Conservation (phyloP, 257 asterid genomes). For the Solanum tacnaense region DNA sequence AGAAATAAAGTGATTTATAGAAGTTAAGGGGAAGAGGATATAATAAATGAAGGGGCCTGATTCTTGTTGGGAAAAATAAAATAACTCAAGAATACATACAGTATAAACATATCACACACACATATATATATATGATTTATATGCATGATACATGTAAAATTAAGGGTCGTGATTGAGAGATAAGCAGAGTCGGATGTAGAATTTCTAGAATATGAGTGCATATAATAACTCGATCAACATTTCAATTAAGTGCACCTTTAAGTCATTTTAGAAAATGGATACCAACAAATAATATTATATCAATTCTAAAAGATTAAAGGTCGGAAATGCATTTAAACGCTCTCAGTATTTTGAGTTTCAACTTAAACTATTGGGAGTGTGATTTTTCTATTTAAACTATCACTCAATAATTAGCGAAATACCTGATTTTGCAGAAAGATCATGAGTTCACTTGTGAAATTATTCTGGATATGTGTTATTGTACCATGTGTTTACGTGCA, state of each 20-base stretch:
- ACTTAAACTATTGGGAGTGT: too few relatives aligned
- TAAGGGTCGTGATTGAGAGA: background rate
- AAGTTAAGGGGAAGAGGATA: slow-evolving; percentile 2
- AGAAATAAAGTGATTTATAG: slow-evolving; percentile 34
- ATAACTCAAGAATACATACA: background rate
- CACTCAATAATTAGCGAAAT: background rate
- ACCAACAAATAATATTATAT: background rate
- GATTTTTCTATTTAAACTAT: background rate
- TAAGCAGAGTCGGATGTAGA: rapidly evolving
- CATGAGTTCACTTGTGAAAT: background rate
- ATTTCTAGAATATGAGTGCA: background rate
- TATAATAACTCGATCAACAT: background rate
- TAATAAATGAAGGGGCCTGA: slow-evolving; percentile 30
- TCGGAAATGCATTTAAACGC: background rate
- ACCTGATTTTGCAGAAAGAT: background rate
- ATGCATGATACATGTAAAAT: background rate
- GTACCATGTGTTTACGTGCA: background rate
- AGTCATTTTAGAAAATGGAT: background rate
- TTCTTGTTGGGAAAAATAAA: slow-evolving; percentile 4
- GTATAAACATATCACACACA: background rate
- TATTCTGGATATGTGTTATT: background rate
- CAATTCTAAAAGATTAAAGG: background rate
- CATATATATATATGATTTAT: background rate
- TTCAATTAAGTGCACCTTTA: background rate
- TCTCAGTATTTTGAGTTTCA: background rate